A percentile compares a stretch with the other conserved stretches of the same genome.
Evolutionary conservation across 176 grass and related monocot genomes (phyloP).

Genomic region (Triticum urartu): DNA sequence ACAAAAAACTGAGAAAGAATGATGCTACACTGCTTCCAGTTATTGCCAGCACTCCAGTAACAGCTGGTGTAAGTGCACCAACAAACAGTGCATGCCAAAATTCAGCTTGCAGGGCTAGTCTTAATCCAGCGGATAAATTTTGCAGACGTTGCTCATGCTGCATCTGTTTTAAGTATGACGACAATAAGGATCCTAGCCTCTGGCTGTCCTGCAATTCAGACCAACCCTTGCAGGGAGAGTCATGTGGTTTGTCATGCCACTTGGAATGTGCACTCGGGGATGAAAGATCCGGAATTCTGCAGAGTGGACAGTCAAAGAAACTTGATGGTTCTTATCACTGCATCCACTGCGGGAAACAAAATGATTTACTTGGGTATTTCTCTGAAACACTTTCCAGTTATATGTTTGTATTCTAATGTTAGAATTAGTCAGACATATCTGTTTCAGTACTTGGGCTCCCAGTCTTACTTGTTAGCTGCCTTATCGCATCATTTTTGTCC

Average conservation of each 20-base stretch:
- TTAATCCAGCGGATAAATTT: slow-evolving; percentile 44
- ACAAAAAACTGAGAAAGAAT: slow-evolving; percentile 53
- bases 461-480: background rate
- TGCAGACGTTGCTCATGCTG: slow-evolving; percentile 62
- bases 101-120: slow-evolving; percentile 54
- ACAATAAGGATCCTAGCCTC: slow-evolving; percentile 63
- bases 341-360: slow-evolving; percentile 43
- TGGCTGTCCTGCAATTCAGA: slow-evolving; percentile 60
- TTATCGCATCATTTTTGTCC: slow-evolving; percentile 16
- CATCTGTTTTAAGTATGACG: slow-evolving; percentile 63
- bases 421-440: slow-evolving; percentile 5
- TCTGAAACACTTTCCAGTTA: slow-evolving; percentile 4
- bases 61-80: slow-evolving; percentile 22
- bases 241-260: slow-evolving; percentile 56
- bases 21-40: slow-evolving; percentile 33
- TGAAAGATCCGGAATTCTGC: slow-evolving; percentile 44
- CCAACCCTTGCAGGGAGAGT: slow-evolving; percentile 31
- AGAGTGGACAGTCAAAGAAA: slow-evolving; percentile 41
- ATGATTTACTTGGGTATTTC: slow-evolving; percentile 66
- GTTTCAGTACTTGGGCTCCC: background rate
- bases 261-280: slow-evolving; percentile 56
- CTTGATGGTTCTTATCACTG: slow-evolving; percentile 62
- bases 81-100: slow-evolving; percentile 51
- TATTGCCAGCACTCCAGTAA: slow-evolving; percentile 10
- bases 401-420: background rate